Conservation (phyloP, 2,329 filamentous ascomycete species). For the Calonectria ilicicola region DNA sequence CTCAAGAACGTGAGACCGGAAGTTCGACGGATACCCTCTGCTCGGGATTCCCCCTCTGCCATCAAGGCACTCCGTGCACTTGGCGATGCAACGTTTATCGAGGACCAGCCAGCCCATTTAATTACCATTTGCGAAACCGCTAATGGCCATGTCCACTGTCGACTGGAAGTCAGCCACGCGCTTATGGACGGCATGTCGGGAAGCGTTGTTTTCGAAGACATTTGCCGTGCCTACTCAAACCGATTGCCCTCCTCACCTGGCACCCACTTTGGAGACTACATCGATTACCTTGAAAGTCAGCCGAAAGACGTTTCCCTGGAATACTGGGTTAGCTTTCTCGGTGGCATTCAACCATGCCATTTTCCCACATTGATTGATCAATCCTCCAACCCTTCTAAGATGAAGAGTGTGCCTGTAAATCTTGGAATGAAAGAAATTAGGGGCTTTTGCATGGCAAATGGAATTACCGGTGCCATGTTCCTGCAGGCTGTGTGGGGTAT, state of each 20-base stretch:
- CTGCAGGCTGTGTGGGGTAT: constrained; percentile 16
- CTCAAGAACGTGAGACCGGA: constrained; percentile 1
- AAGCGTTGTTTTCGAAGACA: constrained; percentile 20
- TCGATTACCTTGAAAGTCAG: constrained; percentile 17
- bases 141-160: constrained; percentile 15
- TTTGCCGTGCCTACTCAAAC: constrained; percentile 14
- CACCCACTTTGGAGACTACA: constrained; percentile 16
- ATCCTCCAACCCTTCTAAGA: neutral
- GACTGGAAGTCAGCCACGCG: constrained; percentile 36
- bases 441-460: constrained; percentile 15
- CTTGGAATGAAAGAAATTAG: neutral
- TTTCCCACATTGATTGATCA: constrained; percentile 14
- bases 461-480: constrained; percentile 6
- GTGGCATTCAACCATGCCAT: constrained; percentile 10
- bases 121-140: constrained; percentile 12
- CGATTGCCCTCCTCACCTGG: neutral
- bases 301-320: constrained; percentile 11
- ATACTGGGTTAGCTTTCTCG: constrained; percentile 15
- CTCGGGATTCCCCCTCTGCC: neutral
- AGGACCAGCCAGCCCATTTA: constrained; percentile 6
- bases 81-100: neutral
- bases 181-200: constrained; percentile 39
- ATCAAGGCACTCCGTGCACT: neutral
- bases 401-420: constrained; percentile 14
- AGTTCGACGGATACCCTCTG: neutral